Percentiles rank a stretch among this genome's conserved stretches.
phyloP scores from a whole-genome alignment of 768 basidiomycete genomes.

The Trametes elegans region DNA sequence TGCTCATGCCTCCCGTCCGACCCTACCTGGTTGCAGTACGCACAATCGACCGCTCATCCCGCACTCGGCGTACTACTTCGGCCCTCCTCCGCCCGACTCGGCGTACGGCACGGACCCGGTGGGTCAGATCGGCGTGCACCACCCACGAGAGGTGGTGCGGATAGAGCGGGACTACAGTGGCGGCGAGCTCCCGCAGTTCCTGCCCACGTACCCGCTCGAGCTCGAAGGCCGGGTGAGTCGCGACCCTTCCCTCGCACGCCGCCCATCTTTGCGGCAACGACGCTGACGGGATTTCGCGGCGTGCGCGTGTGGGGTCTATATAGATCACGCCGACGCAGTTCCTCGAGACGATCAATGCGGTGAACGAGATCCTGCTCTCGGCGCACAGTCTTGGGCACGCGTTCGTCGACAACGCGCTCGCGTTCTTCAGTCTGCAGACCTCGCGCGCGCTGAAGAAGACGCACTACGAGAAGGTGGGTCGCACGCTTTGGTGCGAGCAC shows the following conservation, averaged over 20 bases:
- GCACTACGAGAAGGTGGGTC: slow-evolving; percentile 78
- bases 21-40: slow-evolving; percentile 18
- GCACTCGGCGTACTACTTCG: slow-evolving; percentile 81
- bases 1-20: background rate
- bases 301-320: no score
- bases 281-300: no score
- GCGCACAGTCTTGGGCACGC: slow-evolving; percentile 78
- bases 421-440: slow-evolving; percentile 78
- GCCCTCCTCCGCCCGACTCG: slow-evolving; percentile 71
- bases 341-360: slow-evolving; percentile 82
- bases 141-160: slow-evolving; percentile 88
- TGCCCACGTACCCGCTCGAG: slow-evolving; percentile 86
- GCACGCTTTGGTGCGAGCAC: no score
- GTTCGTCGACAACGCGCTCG: slow-evolving; percentile 75
- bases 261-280: background rate
- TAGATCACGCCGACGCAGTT: slow-evolving; percentile 92
- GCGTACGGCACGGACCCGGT: slow-evolving; percentile 79
- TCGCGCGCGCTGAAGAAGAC: slow-evolving; percentile 65
- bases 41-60: slow-evolving; percentile 50
- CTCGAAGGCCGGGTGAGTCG: slow-evolving; percentile 83
- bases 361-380: slow-evolving; percentile 85
- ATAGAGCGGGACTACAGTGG: slow-evolving; percentile 90
- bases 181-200: slow-evolving; percentile 90
- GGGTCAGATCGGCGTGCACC: slow-evolving; percentile 85
- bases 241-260: background rate